These are phyloP conservation scores for Rhodotorula taiwanensis DNA, from an alignment of 768 basidiomycete species.

Conservation along the genomic window DNA sequence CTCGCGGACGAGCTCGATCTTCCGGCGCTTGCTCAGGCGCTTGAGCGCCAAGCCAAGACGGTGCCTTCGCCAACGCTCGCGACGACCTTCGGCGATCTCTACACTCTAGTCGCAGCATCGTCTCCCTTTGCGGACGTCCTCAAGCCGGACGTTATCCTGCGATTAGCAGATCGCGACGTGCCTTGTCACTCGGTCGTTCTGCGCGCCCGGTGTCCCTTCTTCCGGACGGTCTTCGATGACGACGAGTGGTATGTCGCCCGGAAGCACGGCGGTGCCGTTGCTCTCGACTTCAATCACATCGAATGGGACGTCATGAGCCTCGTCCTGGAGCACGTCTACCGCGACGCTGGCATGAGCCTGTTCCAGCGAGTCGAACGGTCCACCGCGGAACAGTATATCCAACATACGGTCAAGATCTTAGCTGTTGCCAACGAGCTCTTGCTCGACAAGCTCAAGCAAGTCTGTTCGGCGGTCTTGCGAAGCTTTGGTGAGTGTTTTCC, in stretches of 20 bases:
- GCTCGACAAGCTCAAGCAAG: slow-evolving; percentile 70
- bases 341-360: slow-evolving; percentile 57
- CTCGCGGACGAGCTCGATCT: slow-evolving; percentile 45
- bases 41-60: slow-evolving; percentile 60
- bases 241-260: slow-evolving; percentile 69
- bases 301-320: slow-evolving; percentile 66
- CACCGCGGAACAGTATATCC: slow-evolving; percentile 66
- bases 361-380: slow-evolving; percentile 66
- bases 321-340: slow-evolving; percentile 70
- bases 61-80: slow-evolving; percentile 41
- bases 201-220: slow-evolving; percentile 75
- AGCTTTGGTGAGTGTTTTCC: slow-evolving; percentile 28
- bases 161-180: slow-evolving; percentile 61
- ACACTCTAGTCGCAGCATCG: background rate
- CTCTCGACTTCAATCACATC: slow-evolving; percentile 65
- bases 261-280: slow-evolving; percentile 53
- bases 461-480: slow-evolving; percentile 69
- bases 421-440: slow-evolving; percentile 85
- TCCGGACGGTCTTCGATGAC: slow-evolving; percentile 74
- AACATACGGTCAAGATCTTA: slow-evolving; percentile 80
- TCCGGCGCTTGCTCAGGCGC: slow-evolving; percentile 51
- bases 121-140: slow-evolving; percentile 1
- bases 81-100: slow-evolving; percentile 55
- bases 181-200: slow-evolving; percentile 64
- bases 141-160: slow-evolving; percentile 60